A percentile compares a stretch with the other conserved stretches of the same genome.
Evolutionary conservation across 495 filamentous ascomycete genomes (phyloP).

Genomic region (Endocarpon pusillum): DNA sequence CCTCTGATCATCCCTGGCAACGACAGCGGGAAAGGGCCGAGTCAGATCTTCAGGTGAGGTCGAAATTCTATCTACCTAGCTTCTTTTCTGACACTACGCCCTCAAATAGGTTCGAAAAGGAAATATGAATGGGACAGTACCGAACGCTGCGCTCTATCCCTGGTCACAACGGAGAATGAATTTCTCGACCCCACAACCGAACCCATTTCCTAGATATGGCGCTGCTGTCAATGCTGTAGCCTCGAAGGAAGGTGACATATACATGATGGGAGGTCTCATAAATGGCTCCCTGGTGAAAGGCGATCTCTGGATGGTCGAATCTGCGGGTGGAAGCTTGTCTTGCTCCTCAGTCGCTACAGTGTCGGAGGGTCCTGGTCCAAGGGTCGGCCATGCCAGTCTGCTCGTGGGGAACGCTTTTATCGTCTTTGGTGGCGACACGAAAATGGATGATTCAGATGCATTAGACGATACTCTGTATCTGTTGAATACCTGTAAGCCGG

Average conservation of each 20-base stretch:
- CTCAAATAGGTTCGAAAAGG: slow-evolving; percentile 15
- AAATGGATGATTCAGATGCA: slow-evolving; percentile 78
- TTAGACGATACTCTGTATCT: slow-evolving; percentile 93
- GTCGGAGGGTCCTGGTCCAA: slow-evolving; percentile 82
- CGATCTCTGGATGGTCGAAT: slow-evolving; percentile 95
- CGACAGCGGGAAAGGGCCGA: slow-evolving; percentile 30
- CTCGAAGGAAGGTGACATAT: slow-evolving; percentile 93
- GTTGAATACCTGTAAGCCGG: slow-evolving; percentile 80
- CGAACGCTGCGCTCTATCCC: slow-evolving; percentile 59
- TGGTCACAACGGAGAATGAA: slow-evolving; percentile 87
- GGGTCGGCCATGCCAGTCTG: slow-evolving; percentile 89
- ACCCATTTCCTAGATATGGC: slow-evolving; percentile 92
- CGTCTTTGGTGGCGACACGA: slow-evolving; percentile 96
- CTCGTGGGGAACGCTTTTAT: slow-evolving; percentile 98
- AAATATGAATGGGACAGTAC: slow-evolving; percentile 19
- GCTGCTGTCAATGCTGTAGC: slow-evolving; percentile 84
- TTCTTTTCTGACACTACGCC: slow-evolving; percentile 2
- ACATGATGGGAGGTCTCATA: slow-evolving; percentile 93
- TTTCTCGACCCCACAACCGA: slow-evolving; percentile 64
- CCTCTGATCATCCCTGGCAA: slow-evolving; percentile 33
- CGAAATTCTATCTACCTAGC: slow-evolving; percentile 1
- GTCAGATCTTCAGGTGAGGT: slow-evolving; percentile 32
- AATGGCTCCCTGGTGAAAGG: slow-evolving; percentile 90
- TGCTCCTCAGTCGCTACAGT: slow-evolving; percentile 87
- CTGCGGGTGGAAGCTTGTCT: slow-evolving; percentile 59